These are phyloP conservation scores for Trichoderma sp. DNA, from an alignment of 2,329 filamentous ascomycete species.

Conservation along the genomic window DNA sequence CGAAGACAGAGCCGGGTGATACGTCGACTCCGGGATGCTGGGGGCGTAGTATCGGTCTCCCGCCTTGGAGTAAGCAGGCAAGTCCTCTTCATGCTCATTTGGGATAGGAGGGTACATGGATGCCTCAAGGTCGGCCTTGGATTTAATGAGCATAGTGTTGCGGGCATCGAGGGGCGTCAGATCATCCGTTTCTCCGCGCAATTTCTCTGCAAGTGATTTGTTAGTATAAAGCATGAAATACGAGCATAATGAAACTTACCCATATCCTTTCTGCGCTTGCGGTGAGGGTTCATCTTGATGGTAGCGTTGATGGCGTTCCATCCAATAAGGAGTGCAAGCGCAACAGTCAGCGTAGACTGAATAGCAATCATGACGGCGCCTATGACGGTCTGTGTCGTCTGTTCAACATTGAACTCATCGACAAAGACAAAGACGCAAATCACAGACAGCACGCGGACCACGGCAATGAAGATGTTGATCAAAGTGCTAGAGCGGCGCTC, in stretches of 20 bases:
- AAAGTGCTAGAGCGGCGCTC: constrained; percentile 85
- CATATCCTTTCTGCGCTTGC: constrained; percentile 83
- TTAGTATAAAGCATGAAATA: constrained; percentile 27
- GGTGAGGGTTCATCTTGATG: constrained; percentile 87
- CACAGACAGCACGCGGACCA: constrained; percentile 86
- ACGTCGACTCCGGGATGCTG: constrained; percentile 31
- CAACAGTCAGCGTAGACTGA: constrained; percentile 79
- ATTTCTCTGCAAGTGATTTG: constrained; percentile 64
- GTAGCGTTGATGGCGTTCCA: constrained; percentile 86
- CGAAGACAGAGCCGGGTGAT: background rate
- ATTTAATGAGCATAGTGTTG: constrained; percentile 76
- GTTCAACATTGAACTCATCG: constrained; percentile 83
- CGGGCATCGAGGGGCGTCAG: constrained; percentile 86
- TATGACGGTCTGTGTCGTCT: constrained; percentile 92
- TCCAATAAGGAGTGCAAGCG: constrained; percentile 83
- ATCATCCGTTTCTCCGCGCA: constrained; percentile 74
- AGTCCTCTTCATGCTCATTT: constrained; percentile 45
- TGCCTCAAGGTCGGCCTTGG: constrained; percentile 42
- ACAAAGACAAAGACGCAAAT: constrained; percentile 91
- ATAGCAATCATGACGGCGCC: constrained; percentile 93
- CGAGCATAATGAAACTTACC: constrained; percentile 60
- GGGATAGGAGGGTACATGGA: constrained; percentile 50
- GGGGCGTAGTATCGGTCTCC: constrained; percentile 41
- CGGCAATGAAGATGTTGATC: constrained; percentile 91
- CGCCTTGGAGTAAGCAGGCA: constrained; percentile 38